Evolutionary conservation across 2,329 filamentous ascomycete species (phyloP).

Genomic region (Aspergillus fructus): DNA sequence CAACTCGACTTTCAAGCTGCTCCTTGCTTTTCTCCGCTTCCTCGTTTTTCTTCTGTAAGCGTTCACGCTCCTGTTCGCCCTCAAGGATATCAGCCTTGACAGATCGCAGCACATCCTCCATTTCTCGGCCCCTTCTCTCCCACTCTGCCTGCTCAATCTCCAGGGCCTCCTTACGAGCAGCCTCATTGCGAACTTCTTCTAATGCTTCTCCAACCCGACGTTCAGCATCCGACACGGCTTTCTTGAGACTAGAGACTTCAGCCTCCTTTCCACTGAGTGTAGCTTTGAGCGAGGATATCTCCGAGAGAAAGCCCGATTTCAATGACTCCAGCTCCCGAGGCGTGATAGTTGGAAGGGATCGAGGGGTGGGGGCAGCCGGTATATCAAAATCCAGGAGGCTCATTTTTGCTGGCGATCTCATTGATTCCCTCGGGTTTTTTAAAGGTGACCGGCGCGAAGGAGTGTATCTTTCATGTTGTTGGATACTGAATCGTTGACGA

Average conservation of each 20-base stretch:
- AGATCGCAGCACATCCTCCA: constrained; percentile 76
- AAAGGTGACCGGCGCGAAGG: constrained; percentile 46
- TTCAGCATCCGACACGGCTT: constrained; percentile 85
- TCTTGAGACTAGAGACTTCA: constrained; percentile 82
- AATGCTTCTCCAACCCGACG: constrained; percentile 83
- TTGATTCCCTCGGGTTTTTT: constrained; percentile 37
- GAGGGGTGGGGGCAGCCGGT: constrained; percentile 87
- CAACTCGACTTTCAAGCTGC: constrained; percentile 44
- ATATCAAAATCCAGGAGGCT: constrained; percentile 88
- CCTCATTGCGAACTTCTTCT: constrained; percentile 79
- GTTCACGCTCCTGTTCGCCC: constrained; percentile 76
- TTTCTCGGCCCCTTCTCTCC: constrained; percentile 81
- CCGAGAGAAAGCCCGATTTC: constrained; percentile 85
- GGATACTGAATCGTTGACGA: constrained; percentile 48
- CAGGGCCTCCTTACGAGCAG: constrained; percentile 67
- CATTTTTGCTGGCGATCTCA: constrained; percentile 51
- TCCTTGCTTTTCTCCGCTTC: constrained; percentile 66
- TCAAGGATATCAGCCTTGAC: constrained; percentile 79
- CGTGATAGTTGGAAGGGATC: constrained; percentile 86
- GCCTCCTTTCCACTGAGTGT: constrained; percentile 91
- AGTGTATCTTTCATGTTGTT: constrained; percentile 33
- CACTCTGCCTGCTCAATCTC: constrained; percentile 75
- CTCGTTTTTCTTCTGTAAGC: constrained; percentile 71
- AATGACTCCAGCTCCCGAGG: constrained; percentile 88
- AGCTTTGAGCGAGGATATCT: constrained; percentile 92